Base-by-base conservation (phyloP, 441 rosid genomes). In the Euphorbia schlechtendalii region DNA sequence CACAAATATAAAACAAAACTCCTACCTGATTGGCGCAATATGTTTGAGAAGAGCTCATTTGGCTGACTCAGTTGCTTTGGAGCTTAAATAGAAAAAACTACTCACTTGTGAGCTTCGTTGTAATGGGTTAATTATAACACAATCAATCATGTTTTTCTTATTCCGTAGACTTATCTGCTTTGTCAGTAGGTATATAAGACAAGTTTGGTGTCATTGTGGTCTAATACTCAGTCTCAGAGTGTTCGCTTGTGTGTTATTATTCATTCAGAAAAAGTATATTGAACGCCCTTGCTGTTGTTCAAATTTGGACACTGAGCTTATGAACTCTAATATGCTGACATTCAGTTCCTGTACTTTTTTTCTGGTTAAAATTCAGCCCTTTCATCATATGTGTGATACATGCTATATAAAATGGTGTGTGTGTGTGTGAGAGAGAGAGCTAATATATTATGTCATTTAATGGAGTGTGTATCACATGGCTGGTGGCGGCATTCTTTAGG, bases 191-290 rank as follows among this genome's bases (percentile, higher is more conserved):
- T 15, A 43, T 15, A 28, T 11, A 11, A 24, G 58, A 32, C n/a
- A 2, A 24, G 27, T 4, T 57, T 52, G 28, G 20, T 30, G 36
- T 14, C 57, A 8, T 49, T 58, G 13, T 51, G 12, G 22, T 52
- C 38, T 43, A 18, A 17, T 32, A 61, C 51, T 21, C 21, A 8
- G 11, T 60, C 8, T 65, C 25, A 41, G 5, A 13, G n/a, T n/a
- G n/a, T n/a, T n/a, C n/a, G n/a, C 56, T 8, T 18, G 32, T 69
- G 41, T 64, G 30, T 41, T 36, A 59, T 10, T 43, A 43, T 14
- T 17, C 1, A 11, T 43, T 43, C 48, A 43, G 48, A 15, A 43
- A 43, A 43, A 43, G 48, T 15, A 43, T 43, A 43, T 11, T 43
- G 12, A 12, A 2, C 1, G 48, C 48, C 14, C 48, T 17, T 43